Evolutionary conservation across 768 basidiomycete genomes (phyloP).

Genomic region (Leccinum variicolor): DNA sequence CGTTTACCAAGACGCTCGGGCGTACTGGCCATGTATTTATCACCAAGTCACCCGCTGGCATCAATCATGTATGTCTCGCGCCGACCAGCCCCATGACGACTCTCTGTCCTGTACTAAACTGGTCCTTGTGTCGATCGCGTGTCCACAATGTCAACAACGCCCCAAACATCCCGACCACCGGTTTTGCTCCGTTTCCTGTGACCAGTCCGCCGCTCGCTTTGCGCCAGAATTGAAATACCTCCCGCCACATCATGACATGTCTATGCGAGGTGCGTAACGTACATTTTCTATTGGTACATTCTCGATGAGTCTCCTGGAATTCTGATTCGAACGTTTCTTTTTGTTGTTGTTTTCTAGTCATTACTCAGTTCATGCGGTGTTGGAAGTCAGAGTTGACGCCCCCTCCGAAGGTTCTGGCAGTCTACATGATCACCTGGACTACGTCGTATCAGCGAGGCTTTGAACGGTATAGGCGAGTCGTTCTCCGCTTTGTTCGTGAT

Average conservation of each 20-base stretch:
- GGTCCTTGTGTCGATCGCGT: neutral
- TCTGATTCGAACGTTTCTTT: neutral
- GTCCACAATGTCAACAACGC: slow-evolving; percentile 15
- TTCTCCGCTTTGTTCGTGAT: neutral
- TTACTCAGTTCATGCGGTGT: slow-evolving; percentile 1
- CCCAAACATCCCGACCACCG: slow-evolving; percentile 14
- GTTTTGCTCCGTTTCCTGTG: slow-evolving; percentile 20
- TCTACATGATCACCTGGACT: slow-evolving; percentile 24
- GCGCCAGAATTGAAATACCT: slow-evolving; percentile 19
- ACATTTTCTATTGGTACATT: neutral
- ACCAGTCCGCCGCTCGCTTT: slow-evolving; percentile 3
- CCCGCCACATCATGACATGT: slow-evolving; percentile 4
- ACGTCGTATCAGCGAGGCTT: slow-evolving; percentile 8
- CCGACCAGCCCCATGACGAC: no score
- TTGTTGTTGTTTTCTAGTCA: slow-evolving; percentile 6
- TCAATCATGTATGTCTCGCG: neutral
- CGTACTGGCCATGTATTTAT: neutral
- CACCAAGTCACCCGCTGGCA: no score
- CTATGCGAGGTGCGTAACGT: slow-evolving; percentile 3
- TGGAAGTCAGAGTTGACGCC: slow-evolving; percentile 4
- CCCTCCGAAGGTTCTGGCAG: slow-evolving; percentile 12
- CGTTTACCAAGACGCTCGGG: neutral
- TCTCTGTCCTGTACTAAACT: no score
- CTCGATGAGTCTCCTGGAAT: neutral
- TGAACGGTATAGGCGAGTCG: slow-evolving; percentile 15